Base-by-base conservation (phyloP, 768 basidiomycete genomes). In the Termitomyces titanicus region DNA sequence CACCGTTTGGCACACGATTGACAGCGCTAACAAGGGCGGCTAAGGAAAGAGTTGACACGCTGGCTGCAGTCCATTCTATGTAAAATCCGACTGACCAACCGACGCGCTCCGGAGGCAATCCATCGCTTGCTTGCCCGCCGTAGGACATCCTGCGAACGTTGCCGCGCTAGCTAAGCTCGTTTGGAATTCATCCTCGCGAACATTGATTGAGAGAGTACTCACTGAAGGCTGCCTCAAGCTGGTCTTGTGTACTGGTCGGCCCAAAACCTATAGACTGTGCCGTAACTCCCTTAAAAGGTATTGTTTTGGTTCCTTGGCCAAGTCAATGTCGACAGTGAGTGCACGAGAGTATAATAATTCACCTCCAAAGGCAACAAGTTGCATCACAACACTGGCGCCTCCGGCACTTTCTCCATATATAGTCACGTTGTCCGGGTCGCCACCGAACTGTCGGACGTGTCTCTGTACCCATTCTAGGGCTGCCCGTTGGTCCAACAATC, bases 201-300 rank as follows among this genome's bases (percentile, higher is more conserved):
- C 3, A 25, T 10, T 5, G 17, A 24, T 12, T 24, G 17, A 22
- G 17, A 49, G 7, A 43, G n/a, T 22, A 54, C 74, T 29, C 43
- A 76, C 76, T 62, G 43, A 76, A 75, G 20, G 62, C 59, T 5
- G 57, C 61, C 33, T 74, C 68, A 2, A 62, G 63, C 45, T 71
- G 62, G 17, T 37, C 60, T n/a, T 61, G 56, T 12, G 63, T 70
- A 11, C 63, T 55, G 0, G 70, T 74, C 2, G 73, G 73, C 18
- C 73, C 74, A 51, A 69, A 75, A 6, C 76, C 76, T 44, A 77
- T 77, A 9, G 75, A 76, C 53, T 78, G 73, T 5, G 75, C 71
- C n/a, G 72, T 67, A 0, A 69, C 75, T 29, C 73, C 64, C 38
- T 70, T 70, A 63, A 79, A 78, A 0, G 74, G 75, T 2, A 67